Base-by-base conservation (phyloP, 2,329 filamentous ascomycete species). In the Aureobasidium namibiae region DNA sequence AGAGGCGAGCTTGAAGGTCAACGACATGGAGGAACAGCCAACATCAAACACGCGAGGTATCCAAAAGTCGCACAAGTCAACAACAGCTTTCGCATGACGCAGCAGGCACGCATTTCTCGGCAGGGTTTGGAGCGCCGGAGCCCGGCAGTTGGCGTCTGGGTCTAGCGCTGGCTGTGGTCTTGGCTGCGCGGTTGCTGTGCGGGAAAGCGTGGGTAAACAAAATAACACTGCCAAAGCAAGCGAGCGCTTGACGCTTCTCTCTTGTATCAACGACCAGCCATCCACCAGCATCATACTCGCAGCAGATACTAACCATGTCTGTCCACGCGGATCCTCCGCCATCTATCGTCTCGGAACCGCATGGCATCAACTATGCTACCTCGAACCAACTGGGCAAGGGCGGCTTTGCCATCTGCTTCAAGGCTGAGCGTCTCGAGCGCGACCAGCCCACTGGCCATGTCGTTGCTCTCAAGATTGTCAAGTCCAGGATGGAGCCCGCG, bases 391-490 rank as follows among this genome's bases (percentile, higher is more conserved):
- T 92, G 60, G 89, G 89, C 26, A 92, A 90, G 73, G 89, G 89
- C 48, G 89, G 89, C 10, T 92, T 92, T 69, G 89, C 89, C 64
- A 87, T 92, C 62, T 92, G 88, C 75, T 88, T 92, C 69, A 83
- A 85, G 65, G 88, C 86, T 49, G 83, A 86, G 65, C 75, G 88
- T 58, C 77, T 83, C 56, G 82, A 78, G 45, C 73, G 74, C 53
- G 73, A 73, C 59, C 74, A 73, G 62, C 74, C 85, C 11, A 83
- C 82, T 6, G 86, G 82, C 67, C 84, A 86, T 68, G 81, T 81
- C 64, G 87, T 85, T 69, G 89, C 89, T 45, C 78, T 92, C 67
- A 92, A 92, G 77, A 90, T 92, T 69, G 89, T 92, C 68, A 89
- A 86, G 75, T 89, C 87, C 67, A 83, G 87, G 69, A 92, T 92